phyloP scores from a whole-genome alignment of 202 grass and related monocot species.

The Schoenoplectus triqueter region DNA sequence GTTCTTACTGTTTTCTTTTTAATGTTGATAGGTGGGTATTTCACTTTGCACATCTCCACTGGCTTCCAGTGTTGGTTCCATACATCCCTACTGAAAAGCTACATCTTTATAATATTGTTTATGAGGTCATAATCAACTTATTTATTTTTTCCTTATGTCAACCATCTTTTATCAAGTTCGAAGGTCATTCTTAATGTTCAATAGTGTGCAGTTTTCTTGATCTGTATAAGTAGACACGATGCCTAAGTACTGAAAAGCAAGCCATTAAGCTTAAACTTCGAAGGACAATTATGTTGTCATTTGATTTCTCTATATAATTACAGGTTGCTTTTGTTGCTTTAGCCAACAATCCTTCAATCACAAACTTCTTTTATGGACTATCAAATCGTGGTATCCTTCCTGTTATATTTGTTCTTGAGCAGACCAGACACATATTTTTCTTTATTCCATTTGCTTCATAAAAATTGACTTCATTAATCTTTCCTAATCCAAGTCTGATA shows the following conservation, averaged over 20 bases:
- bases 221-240: not conserved
- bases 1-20: conserved; percentile 41
- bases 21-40: conserved; percentile 81
- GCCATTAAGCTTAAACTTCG: not conserved
- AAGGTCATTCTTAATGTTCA: not conserved
- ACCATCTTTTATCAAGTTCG: not conserved
- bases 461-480: too few species aligned
- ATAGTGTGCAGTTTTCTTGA: conserved; percentile 2
- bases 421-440: too few species aligned
- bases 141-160: conserved; percentile 30
- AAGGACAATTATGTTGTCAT: conserved; percentile 32
- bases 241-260: not conserved
- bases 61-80: conserved; percentile 93
- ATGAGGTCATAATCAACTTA: conserved; percentile 65
- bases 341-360: conserved; percentile 76
- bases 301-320: conserved; percentile 49
- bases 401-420: conserved; percentile 89
- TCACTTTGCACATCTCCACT: conserved; percentile 94
- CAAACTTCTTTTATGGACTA: conserved; percentile 78
- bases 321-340: conserved; percentile 97
- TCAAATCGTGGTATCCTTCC: conserved; percentile 79
- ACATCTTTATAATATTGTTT: conserved; percentile 84
- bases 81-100: conserved; percentile 96
- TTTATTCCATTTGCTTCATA: too few species aligned
- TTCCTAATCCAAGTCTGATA: conserved; percentile 36